Base-by-base conservation (phyloP, 208 protist species). In the Wallacemonas collosoma region DNA sequence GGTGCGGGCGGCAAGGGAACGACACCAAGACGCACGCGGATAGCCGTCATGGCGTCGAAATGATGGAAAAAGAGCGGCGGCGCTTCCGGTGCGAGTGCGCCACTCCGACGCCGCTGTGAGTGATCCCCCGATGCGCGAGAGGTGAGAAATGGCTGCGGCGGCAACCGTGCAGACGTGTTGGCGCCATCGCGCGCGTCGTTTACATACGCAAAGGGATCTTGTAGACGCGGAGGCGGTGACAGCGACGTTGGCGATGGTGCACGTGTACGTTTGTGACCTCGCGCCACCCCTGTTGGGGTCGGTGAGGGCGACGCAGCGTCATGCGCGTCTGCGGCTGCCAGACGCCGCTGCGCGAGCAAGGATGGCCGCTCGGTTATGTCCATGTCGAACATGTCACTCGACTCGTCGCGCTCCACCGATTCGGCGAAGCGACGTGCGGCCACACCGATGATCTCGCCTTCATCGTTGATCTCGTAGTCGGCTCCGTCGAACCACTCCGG, bases 21-120 rank as follows among this genome's bases (percentile, higher is more conserved):
- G 1, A 92, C 87, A 36, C 87, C 87, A 38, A 92, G 70, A 35
- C 75, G 77, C 2, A 92, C 63, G 11, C 74, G 71, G 17, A 90
- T 43, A 11, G 80, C 73, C 38, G 58, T 68, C 75, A 85, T 73
- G 36, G 76, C 41, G 39, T 71, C 63, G 8, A 85, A 68, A 61
- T 82, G 76, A 44, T 85, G 80, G 63, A 85, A 85, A 53, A 85
- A 81, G 45, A 58, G 53, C n/a, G 39, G 65, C 40, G 36, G 67
- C 7, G 66, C 56, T 56, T 71, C 60, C 12, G 60, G 60, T 45
- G 60, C 60, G 1, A 50, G 5, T 0, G 60, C 60, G 3, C 60
- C 40, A 41, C 60, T 65, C 41, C 60, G 60, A 14, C 60, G 60
- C 7, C 15, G 60, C 5, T 17, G 60, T 4, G 60, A 65, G 53